Evolutionary conservation across 768 basidiomycete genomes (phyloP).

Genomic region (Russula compacta): DNA sequence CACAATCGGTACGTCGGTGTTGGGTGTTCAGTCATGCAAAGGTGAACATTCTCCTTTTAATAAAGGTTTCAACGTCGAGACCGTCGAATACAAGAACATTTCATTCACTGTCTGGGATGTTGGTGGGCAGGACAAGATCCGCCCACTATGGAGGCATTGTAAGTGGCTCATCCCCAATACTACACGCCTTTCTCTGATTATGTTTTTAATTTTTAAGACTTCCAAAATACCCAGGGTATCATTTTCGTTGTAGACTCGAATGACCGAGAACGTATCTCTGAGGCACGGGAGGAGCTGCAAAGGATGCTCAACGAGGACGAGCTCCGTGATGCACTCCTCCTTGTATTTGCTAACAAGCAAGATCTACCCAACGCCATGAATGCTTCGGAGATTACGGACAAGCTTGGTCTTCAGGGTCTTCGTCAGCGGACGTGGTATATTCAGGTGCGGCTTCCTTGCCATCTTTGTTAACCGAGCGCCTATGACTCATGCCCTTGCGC

Average conservation of each 20-base stretch:
- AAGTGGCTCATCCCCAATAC: constrained; percentile 31
- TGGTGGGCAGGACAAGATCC: constrained; percentile 99
- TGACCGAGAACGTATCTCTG: constrained; percentile 97
- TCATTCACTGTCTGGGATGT: constrained; percentile 99
- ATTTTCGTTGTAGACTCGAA: constrained; percentile 99
- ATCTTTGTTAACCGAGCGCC: constrained; percentile 3
- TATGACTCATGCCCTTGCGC: constrained; percentile 12
- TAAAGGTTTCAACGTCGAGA: constrained; percentile 99
- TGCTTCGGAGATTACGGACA: constrained; percentile 98
- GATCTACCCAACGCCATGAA: constrained; percentile 99
- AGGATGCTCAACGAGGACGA: constrained; percentile 99
- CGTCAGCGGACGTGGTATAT: constrained; percentile 98
- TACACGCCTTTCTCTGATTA: constrained; percentile 17
- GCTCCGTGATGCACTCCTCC: constrained; percentile 93
- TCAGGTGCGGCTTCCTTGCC: constrained; percentile 46
- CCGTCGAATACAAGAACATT: constrained; percentile 99
- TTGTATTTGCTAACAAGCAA: constrained; percentile 99
- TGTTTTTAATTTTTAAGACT: constrained; percentile 49
- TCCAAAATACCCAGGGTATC: constrained; percentile 99
- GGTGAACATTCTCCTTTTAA: constrained; percentile 20
- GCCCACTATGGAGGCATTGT: constrained; percentile 99
- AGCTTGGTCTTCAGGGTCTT: constrained; percentile 95
- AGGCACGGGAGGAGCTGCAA: constrained; percentile 98
- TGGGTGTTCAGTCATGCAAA: constrained; percentile 8
- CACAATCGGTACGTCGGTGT: constrained; percentile 76